A percentile compares a stretch with the other conserved stretches of the same genome.
phyloP scores from a whole-genome alignment of 257 asterid genomes.

The Solanum pinnatisectum region DNA sequence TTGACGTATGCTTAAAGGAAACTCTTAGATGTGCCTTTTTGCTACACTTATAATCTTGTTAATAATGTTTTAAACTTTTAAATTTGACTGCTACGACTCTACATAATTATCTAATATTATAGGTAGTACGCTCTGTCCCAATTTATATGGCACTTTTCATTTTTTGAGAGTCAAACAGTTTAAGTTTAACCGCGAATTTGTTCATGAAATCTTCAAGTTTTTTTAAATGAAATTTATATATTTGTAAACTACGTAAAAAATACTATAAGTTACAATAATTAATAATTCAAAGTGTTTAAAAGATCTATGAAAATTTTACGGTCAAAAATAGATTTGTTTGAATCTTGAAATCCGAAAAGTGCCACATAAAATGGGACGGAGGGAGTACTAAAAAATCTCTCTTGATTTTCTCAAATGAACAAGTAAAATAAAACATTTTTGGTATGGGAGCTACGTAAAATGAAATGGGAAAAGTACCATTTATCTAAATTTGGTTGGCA shows the following conservation, averaged over 20 bases:
- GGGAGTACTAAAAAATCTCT: background rate
- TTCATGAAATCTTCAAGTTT: too few relatives aligned
- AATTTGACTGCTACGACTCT: background rate
- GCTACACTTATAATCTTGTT: background rate
- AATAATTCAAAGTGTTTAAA: too few relatives aligned
- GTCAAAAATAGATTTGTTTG: too few relatives aligned
- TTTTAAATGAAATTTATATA: too few relatives aligned
- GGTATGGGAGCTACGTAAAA: background rate
- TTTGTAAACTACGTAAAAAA: too few relatives aligned
- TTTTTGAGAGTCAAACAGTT: too few relatives aligned
- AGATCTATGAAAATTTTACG: too few relatives aligned
- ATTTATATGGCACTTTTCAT: too few relatives aligned
- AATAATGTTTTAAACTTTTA: background rate
- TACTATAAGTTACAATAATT: too few relatives aligned
- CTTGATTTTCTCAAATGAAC: background rate
- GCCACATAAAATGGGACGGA: too few relatives aligned
- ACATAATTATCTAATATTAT: background rate
- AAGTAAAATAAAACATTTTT: background rate
- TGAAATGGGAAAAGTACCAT: background rate
- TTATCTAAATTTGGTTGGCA: background rate
- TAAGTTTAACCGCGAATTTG: too few relatives aligned
- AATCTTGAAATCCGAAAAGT: too few relatives aligned
- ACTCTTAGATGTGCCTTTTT: background rate
- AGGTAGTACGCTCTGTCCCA: background rate
- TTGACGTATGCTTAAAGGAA: background rate